Evolutionary conservation across 2,329 filamentous ascomycete genomes (phyloP), one percentile per base, ranked within the genome.

Genomic region (Fusarium tricinctum): DNA sequence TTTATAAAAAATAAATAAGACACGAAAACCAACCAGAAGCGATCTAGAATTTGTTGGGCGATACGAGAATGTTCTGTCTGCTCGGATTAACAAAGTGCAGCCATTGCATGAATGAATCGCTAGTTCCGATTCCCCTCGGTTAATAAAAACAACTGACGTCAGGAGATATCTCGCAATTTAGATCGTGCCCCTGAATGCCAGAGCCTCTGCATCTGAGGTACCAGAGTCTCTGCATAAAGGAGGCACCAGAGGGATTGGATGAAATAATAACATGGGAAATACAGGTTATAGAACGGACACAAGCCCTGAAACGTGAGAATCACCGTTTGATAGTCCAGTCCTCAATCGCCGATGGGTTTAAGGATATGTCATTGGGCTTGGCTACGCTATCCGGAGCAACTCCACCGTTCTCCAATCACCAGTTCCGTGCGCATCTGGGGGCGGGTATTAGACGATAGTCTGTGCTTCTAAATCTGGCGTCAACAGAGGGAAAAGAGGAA

Each of bases 121-220:
- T 44, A 30, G 47, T 58, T 66, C 60, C 68, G 69, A 66, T 70
- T 47, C 23, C 42, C 42, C 63, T 38, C 35, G 35, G 19, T 19
- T 17, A 47, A 60, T 30, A 53, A 51, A 39, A 35, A 61, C 62
- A 40, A 45, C 66, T 73, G 68, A 73, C 71, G 71, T 73, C 71
- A 74, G 30, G 23, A 52, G 28, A 26, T 38, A 32, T 20, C 38
- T 48, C 13, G 19, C 9, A 46, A 47, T 65, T n/a, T 40, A 47
- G 59, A 45, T 38, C 9, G 35, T 38, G 17, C 35, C 35, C 35
- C 30, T 54, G 50, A 53, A 28, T 50, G 42, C 32, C 45, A 28
- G 38, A 43, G 33, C 33, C 17, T 19, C 17, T 30, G 28, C 28
- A 30, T 30, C 28, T 30, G 28, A 12, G 28, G 26, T 28, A 28